Conservation (phyloP, 306 rosid genomes). For the Rosa multiflora region DNA sequence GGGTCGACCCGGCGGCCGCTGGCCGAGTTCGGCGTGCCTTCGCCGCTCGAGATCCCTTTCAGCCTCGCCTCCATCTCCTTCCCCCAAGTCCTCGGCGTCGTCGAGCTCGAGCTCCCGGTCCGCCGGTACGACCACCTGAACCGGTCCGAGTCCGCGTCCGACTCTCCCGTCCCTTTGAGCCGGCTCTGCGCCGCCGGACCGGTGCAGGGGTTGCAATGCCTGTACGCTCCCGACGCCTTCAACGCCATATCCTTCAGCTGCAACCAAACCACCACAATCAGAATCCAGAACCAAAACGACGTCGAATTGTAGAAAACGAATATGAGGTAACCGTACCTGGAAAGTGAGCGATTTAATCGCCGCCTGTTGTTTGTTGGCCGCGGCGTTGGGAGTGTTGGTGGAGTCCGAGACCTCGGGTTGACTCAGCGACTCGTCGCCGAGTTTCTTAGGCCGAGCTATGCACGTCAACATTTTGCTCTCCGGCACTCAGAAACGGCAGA, state of each 20-base stretch:
- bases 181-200: constrained; percentile 50
- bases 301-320: not conserved
- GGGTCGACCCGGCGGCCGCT: constrained; percentile 74
- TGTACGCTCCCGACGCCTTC: constrained; percentile 88
- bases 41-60: constrained; percentile 88
- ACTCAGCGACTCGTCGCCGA: constrained; percentile 57
- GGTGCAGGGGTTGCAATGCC: constrained; percentile 78
- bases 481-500: not conserved
- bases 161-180: constrained; percentile 39
- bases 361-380: constrained; percentile 46
- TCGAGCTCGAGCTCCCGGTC: constrained; percentile 74
- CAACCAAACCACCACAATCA: not conserved
- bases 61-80: constrained; percentile 93
- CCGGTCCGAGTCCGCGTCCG: constrained; percentile 77
- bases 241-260: constrained; percentile 91
- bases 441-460: constrained; percentile 89
- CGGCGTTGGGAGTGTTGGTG: constrained; percentile 30
- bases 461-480: constrained; percentile 69
- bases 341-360: constrained; percentile 74
- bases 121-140: constrained; percentile 75
- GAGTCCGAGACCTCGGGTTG: constrained; percentile 65
- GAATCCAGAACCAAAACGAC: not conserved
- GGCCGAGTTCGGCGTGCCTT: constrained; percentile 73
- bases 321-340: constrained; percentile 42
- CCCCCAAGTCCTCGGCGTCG: constrained; percentile 78